Base-by-base conservation (phyloP, 768 basidiomycete genomes). In the Leccinum incarnatum region DNA sequence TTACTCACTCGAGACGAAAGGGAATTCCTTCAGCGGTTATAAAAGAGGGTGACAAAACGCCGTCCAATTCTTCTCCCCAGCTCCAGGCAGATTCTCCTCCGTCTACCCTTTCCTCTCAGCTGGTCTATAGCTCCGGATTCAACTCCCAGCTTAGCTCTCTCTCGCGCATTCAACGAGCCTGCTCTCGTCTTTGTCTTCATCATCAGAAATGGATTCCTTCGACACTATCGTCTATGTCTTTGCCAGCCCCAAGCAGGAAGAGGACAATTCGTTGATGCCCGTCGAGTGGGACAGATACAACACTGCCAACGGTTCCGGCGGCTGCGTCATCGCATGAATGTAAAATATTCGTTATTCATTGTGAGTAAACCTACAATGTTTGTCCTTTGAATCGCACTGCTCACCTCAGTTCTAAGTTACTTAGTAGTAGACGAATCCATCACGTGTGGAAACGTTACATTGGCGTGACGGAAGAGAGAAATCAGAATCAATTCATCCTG, bases 271-370 rank as follows among this genome's bases (percentile, higher is more conserved):
- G 3, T 60, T 60, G 15, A 45, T 51, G n/a, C 69, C 67, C 6
- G 60, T 62, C 10, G 62, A 67, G 4, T n/a, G 55, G 2, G 32
- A 29, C 17, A 58, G 59, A 36, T 51, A 37, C 7, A 37, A 32
- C 54, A 9, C 7, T 27, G 7, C 10, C 15, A 48, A 12, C 19
- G 58, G 55, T 27, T 8, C 27, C 27, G 27, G 27, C 51, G 27
- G 27, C 51, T 70, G 69, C 51, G 58, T 71, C n/a, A 46, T 70
- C 37, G 61, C 61, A 59, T 70, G 56, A 69, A 51, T 1, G n/a
- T 32, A 29, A 2, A 2, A 29, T 29, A 29, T 29, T 29, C 27
- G 27, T 29, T 29, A 29, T 29, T 29, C 2, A 29, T 29, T 29
- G 27, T 29, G 27, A 29, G 27, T 29, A 29, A 29, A 29, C 27